phyloP scores from a whole-genome alignment of 352 stramenopile genomes.

The Phytophthora citrophthora region DNA sequence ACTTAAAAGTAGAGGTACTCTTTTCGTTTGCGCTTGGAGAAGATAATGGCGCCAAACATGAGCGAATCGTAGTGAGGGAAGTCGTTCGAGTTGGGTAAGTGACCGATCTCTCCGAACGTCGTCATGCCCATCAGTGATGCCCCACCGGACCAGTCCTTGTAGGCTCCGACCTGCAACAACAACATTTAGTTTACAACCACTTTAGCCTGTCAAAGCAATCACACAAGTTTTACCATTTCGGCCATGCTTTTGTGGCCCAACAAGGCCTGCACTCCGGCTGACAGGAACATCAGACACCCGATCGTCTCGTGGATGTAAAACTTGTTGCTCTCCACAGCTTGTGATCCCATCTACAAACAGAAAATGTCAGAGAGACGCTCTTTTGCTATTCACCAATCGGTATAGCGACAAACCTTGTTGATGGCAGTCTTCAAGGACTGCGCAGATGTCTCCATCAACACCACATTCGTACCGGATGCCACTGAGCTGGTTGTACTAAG shows the following conservation, averaged over 20 bases:
- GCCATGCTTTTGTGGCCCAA: conserved; percentile 89
- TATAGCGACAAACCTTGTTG: conserved; percentile 60
- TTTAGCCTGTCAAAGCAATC: background rate
- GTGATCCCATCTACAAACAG: conserved; percentile 67
- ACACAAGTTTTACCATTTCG: conserved; percentile 64
- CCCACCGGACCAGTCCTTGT: conserved; percentile 83
- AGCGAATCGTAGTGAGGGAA: conserved; percentile 90
- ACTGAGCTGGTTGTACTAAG: conserved; percentile 86
- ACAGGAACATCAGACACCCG: conserved; percentile 89
- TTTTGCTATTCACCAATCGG: background rate
- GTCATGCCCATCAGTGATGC: conserved; percentile 89
- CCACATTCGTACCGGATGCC: conserved; percentile 75
- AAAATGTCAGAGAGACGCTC: conserved; percentile 1
- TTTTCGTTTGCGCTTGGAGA: conserved; percentile 85
- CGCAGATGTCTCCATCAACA: conserved; percentile 88
- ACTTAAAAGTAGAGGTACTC: conserved; percentile 73
- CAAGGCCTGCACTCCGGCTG: conserved; percentile 82
- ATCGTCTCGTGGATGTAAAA: conserved; percentile 86
- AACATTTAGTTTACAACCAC: conserved; percentile 2
- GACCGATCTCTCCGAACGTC: conserved; percentile 88
- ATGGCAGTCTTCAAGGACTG: conserved; percentile 85
- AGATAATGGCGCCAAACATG: conserved; percentile 91
- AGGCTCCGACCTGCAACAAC: conserved; percentile 71
- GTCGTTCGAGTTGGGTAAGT: conserved; percentile 80
- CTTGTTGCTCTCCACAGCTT: conserved; percentile 78